Evolutionary conservation across 495 filamentous ascomycete species (phyloP), one percentile per base, ranked within the genome.

Genomic region (Aspergillus hancockii): DNA sequence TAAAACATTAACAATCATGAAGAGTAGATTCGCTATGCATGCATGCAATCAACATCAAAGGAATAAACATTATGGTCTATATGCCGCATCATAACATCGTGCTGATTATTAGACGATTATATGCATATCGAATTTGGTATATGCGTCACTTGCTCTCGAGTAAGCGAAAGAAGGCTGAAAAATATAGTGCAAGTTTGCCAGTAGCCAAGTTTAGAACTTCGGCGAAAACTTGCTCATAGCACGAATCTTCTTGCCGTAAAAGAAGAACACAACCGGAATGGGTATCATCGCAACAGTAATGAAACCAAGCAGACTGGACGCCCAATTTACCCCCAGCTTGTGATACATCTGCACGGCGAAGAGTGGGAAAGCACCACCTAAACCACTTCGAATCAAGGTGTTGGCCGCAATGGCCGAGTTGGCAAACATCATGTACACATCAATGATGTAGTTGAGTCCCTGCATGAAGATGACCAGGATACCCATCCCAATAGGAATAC

Each of bases 201-300:
- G 16, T 16, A 6, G 8, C 28, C 21, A 19, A 6, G 5, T 16
- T 63, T 63, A 77, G n/a, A 77, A 71, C 68, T 78, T 75, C 10
- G 78, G 78, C 14, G 68, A 70, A 58, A 77, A 80, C 50, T 71
- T 77, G 61, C 79, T 83, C 75, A 76, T 71, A 36, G 67, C 69
- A 45, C 88, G 73, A 43, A 92, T 86, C 71, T 75, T 80, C 65
- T 78, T 80, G 4, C 89, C 89, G 61, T 83, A 91, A n/a, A 83
- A 69, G 62, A 78, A 91, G 69, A 93, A 92, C 30, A 89, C 62
- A 52, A 88, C 75, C 6, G 89, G 89, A 21, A 90, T 85, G 0
- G 88, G 89, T 12, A 90, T 77, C 73, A 92, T 79, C 8, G 82
- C 76, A 23, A 82, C 63, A 4, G 83, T 79, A 43, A 91, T 75